Percentiles rank a stretch among this genome's conserved stretches.
phyloP scores from a whole-genome alignment of 2,329 filamentous ascomycete species.

The Colletotrichum gloeosporioides region DNA sequence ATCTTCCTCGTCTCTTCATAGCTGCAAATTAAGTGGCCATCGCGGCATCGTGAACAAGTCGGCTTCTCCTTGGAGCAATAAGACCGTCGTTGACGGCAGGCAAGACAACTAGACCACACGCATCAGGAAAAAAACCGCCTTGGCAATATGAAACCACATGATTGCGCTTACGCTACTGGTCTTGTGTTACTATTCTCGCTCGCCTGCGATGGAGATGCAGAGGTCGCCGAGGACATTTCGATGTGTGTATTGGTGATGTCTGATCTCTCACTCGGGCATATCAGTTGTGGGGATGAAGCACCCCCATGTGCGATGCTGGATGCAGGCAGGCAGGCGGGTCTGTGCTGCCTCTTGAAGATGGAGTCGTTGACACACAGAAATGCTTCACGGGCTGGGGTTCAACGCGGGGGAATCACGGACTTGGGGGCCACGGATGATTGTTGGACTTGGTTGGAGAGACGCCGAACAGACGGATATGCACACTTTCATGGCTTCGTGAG shows the following conservation, averaged over 20 bases:
- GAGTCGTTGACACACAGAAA: slow-evolving; percentile 14
- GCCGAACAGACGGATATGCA: not conserved
- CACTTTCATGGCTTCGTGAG: not conserved
- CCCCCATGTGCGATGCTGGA: not conserved
- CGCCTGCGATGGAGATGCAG: not conserved
- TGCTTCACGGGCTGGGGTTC: not conserved
- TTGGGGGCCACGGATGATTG: not conserved
- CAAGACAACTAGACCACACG: slow-evolving; percentile 32
- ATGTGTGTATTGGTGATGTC: not conserved
- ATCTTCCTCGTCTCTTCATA: slow-evolving; percentile 41
- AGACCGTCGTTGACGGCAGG: slow-evolving; percentile 38
- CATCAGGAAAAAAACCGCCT: not conserved
- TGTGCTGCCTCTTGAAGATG: not conserved
- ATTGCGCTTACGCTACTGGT: slow-evolving; percentile 31
- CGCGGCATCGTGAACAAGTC: slow-evolving; percentile 37
- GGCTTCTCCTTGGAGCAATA: slow-evolving; percentile 43
- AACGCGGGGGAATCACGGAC: slow-evolving; percentile 4
- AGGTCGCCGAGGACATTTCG: not conserved
- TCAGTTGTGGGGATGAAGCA: not conserved
- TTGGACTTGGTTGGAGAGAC: not conserved
- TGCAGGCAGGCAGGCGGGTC: not conserved
- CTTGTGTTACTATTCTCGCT: slow-evolving; percentile 17
- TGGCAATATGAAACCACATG: not conserved
- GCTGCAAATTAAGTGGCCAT: slow-evolving; percentile 32
- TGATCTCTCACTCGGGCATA: not conserved